Evolutionary conservation across 2,329 filamentous ascomycete species (phyloP).

Genomic region (Samsoniella hepiali): DNA sequence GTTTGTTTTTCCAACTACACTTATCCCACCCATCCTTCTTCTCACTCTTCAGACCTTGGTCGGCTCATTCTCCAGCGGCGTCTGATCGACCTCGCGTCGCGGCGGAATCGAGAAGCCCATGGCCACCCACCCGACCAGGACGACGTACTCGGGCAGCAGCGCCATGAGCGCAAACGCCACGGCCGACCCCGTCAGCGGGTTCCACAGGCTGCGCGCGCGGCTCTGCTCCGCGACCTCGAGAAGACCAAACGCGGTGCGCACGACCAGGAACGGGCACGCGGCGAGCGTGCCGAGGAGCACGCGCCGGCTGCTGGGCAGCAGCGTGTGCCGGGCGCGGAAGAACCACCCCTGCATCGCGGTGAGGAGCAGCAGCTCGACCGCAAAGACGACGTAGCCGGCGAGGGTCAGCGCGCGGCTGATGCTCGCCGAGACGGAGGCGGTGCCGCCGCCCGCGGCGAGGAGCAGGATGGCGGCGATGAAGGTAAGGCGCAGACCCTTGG

Average conservation of each 20-base stretch:
- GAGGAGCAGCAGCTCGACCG: constrained; percentile 21
- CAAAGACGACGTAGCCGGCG: constrained; percentile 26
- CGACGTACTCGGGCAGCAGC: constrained; percentile 22
- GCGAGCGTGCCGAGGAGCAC: constrained; percentile 23
- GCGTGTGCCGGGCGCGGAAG: not conserved
- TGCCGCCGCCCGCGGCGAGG: constrained; percentile 24
- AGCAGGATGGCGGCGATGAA: constrained; percentile 22
- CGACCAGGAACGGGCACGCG: constrained; percentile 24
- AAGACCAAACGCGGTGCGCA: constrained; percentile 25
- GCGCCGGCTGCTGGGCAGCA: constrained; percentile 22
- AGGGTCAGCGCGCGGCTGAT: constrained; percentile 23
- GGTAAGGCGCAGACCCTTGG: constrained; percentile 20
- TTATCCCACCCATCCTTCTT: not conserved
- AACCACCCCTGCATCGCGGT: constrained; percentile 23
- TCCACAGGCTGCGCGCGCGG: constrained; percentile 19
- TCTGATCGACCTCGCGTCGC: constrained; percentile 3
- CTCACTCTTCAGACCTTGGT: not conserved
- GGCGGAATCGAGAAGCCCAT: constrained; percentile 18
- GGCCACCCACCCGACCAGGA: constrained; percentile 17
- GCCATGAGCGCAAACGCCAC: constrained; percentile 23
- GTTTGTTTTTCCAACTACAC: too few relatives aligned
- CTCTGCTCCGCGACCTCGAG: constrained; percentile 21
- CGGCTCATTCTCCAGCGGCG: not conserved
- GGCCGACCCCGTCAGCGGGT: constrained; percentile 22
- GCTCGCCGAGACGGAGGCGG: constrained; percentile 18